These are phyloP conservation scores for Inga leiocalycina DNA, from an alignment of 306 rosid species.

Conservation along the genomic window DNA sequence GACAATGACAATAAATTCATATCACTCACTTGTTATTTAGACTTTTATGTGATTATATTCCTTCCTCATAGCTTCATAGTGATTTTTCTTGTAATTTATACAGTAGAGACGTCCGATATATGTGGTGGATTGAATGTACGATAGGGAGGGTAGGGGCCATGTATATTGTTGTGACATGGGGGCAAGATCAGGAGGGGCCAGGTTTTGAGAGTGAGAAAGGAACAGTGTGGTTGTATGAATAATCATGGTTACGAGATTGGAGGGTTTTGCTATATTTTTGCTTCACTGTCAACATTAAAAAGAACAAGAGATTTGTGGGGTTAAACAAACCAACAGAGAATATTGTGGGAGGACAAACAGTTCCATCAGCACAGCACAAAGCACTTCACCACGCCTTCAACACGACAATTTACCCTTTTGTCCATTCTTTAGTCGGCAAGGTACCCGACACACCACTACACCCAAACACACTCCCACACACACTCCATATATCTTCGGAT, in stretches of 20 bases:
- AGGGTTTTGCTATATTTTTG: slow-evolving; percentile 32
- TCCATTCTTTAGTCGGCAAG: slow-evolving; percentile 35
- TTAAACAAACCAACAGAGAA: slow-evolving; percentile 38
- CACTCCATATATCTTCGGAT: too few species aligned
- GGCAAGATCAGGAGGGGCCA: too few species aligned
- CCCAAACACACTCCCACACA: too few species aligned
- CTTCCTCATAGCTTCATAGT: too few species aligned
- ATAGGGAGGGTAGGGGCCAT: too few species aligned
- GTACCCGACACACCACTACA: background rate
- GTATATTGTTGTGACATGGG: too few species aligned
- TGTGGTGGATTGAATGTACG: too few species aligned
- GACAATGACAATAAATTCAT: too few species aligned
- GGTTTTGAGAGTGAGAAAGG: background rate
- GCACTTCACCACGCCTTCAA: slow-evolving; percentile 20
- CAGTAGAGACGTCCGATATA: too few species aligned
- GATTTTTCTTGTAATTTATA: too few species aligned
- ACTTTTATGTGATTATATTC: too few species aligned
- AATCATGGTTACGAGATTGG: slow-evolving; percentile 38
- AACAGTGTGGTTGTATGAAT: background rate
- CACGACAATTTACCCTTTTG: slow-evolving; percentile 35
- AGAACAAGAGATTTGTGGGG: slow-evolving; percentile 66
- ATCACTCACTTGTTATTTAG: too few species aligned
- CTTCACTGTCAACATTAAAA: slow-evolving; percentile 55
- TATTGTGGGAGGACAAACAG: slow-evolving; percentile 42
- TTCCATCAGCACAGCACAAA: slow-evolving; percentile 32